Evolutionary conservation across 2,329 filamentous ascomycete species (phyloP).

Genomic region (Aureobasidium sp.): DNA sequence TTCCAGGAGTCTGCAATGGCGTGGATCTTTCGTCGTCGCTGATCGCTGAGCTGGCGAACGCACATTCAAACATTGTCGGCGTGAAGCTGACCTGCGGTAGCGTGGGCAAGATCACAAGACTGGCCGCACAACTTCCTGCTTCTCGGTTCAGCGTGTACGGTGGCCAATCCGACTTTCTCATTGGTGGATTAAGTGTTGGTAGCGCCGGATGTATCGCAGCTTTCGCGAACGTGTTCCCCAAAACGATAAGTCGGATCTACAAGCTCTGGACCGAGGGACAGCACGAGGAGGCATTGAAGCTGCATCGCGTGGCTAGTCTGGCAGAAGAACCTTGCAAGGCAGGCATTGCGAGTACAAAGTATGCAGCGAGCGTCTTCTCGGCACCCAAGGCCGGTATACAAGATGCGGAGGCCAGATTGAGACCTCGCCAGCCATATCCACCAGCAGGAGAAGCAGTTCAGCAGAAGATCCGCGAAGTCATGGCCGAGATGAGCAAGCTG

Average conservation of each 20-base stretch:
- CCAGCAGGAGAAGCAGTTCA: conserved; percentile 38
- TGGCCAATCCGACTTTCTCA: conserved; percentile 61
- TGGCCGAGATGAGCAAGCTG: conserved; percentile 36
- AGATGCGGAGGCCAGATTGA: conserved; percentile 51
- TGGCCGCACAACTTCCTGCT: conserved; percentile 46
- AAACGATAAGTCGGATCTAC: conserved; percentile 53
- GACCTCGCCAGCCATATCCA: conserved; percentile 57
- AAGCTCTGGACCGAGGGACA: conserved; percentile 54
- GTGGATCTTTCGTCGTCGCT: conserved; percentile 61
- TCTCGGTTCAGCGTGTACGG: conserved; percentile 58
- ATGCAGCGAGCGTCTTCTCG: conserved; percentile 55
- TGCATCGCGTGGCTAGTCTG: conserved; percentile 57
- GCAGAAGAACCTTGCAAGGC: conserved; percentile 58
- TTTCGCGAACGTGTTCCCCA: conserved; percentile 50
- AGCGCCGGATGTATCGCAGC: conserved; percentile 45
- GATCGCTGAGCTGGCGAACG: conserved; percentile 47
- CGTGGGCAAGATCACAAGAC: conserved; percentile 54
- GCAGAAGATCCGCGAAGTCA: conserved; percentile 35
- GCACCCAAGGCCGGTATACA: conserved; percentile 54
- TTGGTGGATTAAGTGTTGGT: conserved; percentile 42
- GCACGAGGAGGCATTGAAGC: conserved; percentile 49
- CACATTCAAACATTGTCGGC: conserved; percentile 51
- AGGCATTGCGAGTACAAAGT: conserved; percentile 63
- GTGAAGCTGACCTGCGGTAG: conserved; percentile 60
- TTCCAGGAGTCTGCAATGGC: conserved; percentile 60